Evolutionary conservation across 345 rosid species (phyloP), one percentile per base, ranked within the genome.

Genomic region (Murraya paniculata): DNA sequence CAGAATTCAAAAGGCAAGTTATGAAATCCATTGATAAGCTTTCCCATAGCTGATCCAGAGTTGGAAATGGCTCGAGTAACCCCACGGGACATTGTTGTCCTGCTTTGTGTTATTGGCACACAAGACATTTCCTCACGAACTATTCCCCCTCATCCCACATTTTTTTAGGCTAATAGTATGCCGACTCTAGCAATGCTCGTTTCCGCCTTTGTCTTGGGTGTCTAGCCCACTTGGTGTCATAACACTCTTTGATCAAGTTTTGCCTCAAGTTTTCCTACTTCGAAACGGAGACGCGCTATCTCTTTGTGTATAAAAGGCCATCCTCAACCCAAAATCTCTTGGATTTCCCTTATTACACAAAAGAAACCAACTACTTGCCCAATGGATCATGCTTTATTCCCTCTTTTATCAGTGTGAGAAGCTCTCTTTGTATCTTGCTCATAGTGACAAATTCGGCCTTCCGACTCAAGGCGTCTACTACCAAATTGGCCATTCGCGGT

Each of bases 101-200:
- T 0, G 4, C 2, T 5, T 36, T 66, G 7, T 66, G 28, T 36
- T 66, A 8, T 36, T 71, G 31, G 24, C 48, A 69, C 1, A 60
- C 5, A 0, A 59, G 45, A 33, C 33, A 78, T 18, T 76, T 71
- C 14, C 5, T 35, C 21, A 70, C 68, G 10, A 25, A 77, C 16
- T 69, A 36, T 16, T 67, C 59, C 3, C 55, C 58, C 0, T 77
- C 38, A 28, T 62, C 68, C 0, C 2, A 0, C 25, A 33, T 21
- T 2, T 10, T 4, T 2, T 0, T 7, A 6, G 64, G 76, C 76
- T 22, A 61, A 14, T 39, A 72, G 11, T 59, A 45, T 0, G 16
- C 0, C 8, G 4, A 11, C 50, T 2, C 16, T 0, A 45, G 4
- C 1, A 45, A 3, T 0, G 11, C 1, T 0, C 1, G 16, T 0